phyloP scores from a whole-genome alignment of 2,329 filamentous ascomycete genomes.

The Daldinia eschscholtzii region DNA sequence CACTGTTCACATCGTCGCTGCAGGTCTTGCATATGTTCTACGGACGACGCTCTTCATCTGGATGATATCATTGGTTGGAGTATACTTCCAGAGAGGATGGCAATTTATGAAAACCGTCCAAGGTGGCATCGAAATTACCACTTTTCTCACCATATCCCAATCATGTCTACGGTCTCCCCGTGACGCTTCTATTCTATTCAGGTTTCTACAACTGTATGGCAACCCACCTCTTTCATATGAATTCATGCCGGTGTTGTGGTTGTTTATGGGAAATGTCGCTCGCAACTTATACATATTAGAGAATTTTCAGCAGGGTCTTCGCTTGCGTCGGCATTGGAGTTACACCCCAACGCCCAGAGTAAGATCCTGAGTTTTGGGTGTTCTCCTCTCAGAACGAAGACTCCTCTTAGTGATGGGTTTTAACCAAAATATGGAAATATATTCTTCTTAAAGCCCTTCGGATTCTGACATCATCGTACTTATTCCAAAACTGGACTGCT shows the following conservation, averaged over 20 bases:
- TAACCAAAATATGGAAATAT: neutral
- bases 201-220: conserved; percentile 30
- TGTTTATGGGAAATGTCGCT: conserved; percentile 35
- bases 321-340: conserved; percentile 20
- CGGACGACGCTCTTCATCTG: conserved; percentile 26
- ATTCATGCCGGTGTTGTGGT: conserved; percentile 30
- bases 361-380: neutral
- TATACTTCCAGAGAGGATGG: conserved; percentile 44
- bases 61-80: conserved; percentile 43
- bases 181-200: conserved; percentile 33
- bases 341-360: conserved; percentile 2
- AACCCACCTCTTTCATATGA: conserved; percentile 30
- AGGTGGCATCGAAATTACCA: conserved; percentile 50
- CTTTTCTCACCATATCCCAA: conserved; percentile 44
- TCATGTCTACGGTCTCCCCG: conserved; percentile 42
- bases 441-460: conserved; percentile 14
- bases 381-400: neutral
- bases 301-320: conserved; percentile 15
- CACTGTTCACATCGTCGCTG: conserved; percentile 29
- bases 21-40: conserved; percentile 43
- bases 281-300: conserved; percentile 24
- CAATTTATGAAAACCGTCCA: conserved; percentile 50
- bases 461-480: conserved; percentile 45
- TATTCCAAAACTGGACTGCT: conserved; percentile 40
- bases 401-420: conserved; percentile 5